phyloP scores from a whole-genome alignment of 805 yeast genomes.

The Candida golubevii region DNA sequence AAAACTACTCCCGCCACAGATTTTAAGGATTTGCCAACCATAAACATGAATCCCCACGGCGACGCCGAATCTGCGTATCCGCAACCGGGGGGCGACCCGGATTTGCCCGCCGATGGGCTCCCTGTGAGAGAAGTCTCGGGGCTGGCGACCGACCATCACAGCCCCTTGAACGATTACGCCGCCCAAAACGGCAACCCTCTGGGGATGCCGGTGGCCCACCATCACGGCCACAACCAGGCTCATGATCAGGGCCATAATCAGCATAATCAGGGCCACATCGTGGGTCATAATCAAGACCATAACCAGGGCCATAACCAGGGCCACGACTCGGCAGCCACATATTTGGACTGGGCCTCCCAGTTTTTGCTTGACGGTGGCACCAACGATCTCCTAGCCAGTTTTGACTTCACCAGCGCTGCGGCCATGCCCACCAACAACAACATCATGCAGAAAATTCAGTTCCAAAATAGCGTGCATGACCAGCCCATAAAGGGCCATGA shows the following conservation, averaged over 20 bases:
- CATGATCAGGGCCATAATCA: too few relatives aligned
- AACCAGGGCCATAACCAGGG: not conserved
- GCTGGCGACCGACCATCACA: slow-evolving; percentile 1
- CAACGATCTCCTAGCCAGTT: slow-evolving; percentile 28
- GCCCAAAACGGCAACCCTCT: not conserved
- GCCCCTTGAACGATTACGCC: slow-evolving; percentile 2
- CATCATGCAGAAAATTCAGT: slow-evolving; percentile 30
- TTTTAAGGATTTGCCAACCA: not conserved
- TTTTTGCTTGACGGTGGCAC: slow-evolving; percentile 28
- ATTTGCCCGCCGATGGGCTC: not conserved
- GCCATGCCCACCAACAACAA: slow-evolving; percentile 5
- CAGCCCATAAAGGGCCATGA: slow-evolving; percentile 1
- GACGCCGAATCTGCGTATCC: slow-evolving; percentile 2
- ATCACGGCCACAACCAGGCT: too few relatives aligned
- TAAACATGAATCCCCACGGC: slow-evolving; percentile 2
- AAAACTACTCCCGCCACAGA: too few relatives aligned
- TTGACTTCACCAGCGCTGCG: slow-evolving; percentile 23
- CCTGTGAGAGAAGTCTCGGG: not conserved
- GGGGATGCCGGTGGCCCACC: not conserved
- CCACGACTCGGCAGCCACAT: slow-evolving; percentile 6
- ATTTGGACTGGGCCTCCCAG: slow-evolving; percentile 31
- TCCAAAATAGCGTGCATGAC: slow-evolving; percentile 26
- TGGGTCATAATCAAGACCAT: not conserved
- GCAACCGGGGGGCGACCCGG: slow-evolving; percentile 2
- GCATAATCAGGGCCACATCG: too few relatives aligned